These are phyloP conservation scores for Suillus cothurnatus DNA, from an alignment of 768 basidiomycete species.

Conservation along the genomic window DNA sequence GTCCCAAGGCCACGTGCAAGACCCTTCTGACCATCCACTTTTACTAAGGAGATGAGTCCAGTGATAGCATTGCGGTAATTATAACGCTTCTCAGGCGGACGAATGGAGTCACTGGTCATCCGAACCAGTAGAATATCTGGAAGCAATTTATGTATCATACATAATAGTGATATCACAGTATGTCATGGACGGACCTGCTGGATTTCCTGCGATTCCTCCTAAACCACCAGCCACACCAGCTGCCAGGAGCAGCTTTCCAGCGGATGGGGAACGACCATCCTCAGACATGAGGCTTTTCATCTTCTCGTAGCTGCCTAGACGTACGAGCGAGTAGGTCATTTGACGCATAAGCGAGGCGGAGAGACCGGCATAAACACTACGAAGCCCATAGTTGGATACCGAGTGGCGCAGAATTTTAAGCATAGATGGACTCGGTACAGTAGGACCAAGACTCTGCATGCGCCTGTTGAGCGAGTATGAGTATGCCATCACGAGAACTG, in stretches of 20 bases:
- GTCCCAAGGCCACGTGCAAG: slow-evolving; percentile 76
- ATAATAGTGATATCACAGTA: background rate
- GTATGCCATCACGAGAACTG: slow-evolving; percentile 6
- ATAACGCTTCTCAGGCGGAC: slow-evolving; percentile 73
- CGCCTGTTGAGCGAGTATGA: slow-evolving; percentile 46
- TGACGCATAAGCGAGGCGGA: slow-evolving; percentile 84
- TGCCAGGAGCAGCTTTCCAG: slow-evolving; percentile 57
- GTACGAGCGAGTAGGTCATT: slow-evolving; percentile 89
- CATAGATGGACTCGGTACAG: slow-evolving; percentile 62
- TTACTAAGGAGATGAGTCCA: slow-evolving; percentile 67
- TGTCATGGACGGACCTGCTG: slow-evolving; percentile 52
- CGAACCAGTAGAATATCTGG: slow-evolving; percentile 74
- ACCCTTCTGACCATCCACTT: slow-evolving; percentile 69
- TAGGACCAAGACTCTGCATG: slow-evolving; percentile 72
- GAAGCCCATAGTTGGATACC: slow-evolving; percentile 65
- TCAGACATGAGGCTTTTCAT: slow-evolving; percentile 60
- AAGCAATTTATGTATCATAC: slow-evolving; percentile 9
- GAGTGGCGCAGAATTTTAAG: slow-evolving; percentile 65
- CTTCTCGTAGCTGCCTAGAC: slow-evolving; percentile 81
- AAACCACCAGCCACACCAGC: slow-evolving; percentile 76
- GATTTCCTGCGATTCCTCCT: slow-evolving; percentile 86
- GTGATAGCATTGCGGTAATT: slow-evolving; percentile 79
- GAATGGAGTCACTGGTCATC: slow-evolving; percentile 86
- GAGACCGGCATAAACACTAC: slow-evolving; percentile 79
- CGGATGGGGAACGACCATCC: slow-evolving; percentile 48